Evolutionary conservation across 148 eudicot genomes (phyloP), one percentile per base, ranked within the genome.

Genomic region (Amaranthus hypochondriacus): DNA sequence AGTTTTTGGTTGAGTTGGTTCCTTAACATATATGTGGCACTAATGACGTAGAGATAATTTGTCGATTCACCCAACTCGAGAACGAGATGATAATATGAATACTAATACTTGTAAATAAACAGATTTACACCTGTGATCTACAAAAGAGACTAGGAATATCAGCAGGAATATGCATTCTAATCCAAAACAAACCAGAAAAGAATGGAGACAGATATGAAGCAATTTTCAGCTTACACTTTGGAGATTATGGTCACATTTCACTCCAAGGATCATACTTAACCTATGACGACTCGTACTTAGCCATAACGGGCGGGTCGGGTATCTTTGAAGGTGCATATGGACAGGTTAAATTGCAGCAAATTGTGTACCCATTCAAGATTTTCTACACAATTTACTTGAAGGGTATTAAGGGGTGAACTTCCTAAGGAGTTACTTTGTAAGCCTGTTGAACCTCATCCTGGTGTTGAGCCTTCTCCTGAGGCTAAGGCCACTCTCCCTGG

Each of bases 231-330:
- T 86, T 89, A 63, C 82, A 89, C 84, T 87, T 89, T 44, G 94
- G 94, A 0, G 88, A 86, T 68, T 87, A 89, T 55, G 94, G 91
- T 11, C 91, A 86, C 73, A 60, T 89, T 39, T 48, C 88, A 1
- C 80, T 89, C 5, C 89, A 87, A 56, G 94, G 94, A 8, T 69
- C 88, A 6, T 89, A 89, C 76, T 75, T 89, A 47, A 87, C 94
- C 53, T 83, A 86, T 43, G 87, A 81, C 70, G 97, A 92, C 75
- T 81, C 95, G 0, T 88, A 61, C 46, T 84, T 92, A 0, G 81
- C 89, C 2, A 89, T 92, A 28, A 92, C 90, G 3, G 97, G 97
- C 13, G 97, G 97, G 1, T 78, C 95, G 0, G 97, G 97, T 5
- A 80, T 88, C 4, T 92, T 92, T 47, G 91, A 87, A 66, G 95